Evolutionary conservation across 2,329 filamentous ascomycete species (phyloP).

Genomic region (Capronia coronata): DNA sequence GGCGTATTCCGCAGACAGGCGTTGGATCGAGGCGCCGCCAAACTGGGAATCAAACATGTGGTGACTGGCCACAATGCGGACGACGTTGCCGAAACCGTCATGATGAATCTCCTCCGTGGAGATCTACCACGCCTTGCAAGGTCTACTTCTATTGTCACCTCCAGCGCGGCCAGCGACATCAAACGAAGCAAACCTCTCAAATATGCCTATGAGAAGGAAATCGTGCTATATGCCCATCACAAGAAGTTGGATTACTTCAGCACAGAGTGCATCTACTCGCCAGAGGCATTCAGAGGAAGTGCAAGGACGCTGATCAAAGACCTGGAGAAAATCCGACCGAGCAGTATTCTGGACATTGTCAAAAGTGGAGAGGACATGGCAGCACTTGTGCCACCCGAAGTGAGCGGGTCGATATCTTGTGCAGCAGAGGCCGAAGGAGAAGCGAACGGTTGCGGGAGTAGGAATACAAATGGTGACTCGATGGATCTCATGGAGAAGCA

Average conservation of each 20-base stretch:
- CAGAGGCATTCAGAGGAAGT: constrained; percentile 90
- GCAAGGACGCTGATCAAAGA: constrained; percentile 91
- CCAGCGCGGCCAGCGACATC: constrained; percentile 70
- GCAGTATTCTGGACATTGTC: constrained; percentile 91
- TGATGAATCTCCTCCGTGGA: constrained; percentile 92
- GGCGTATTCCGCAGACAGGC: constrained; percentile 93
- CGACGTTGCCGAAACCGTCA: constrained; percentile 90
- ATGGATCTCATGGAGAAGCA: constrained; percentile 76
- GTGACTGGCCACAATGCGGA: constrained; percentile 98
- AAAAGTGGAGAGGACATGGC: constrained; percentile 96
- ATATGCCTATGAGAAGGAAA: constrained; percentile 98
- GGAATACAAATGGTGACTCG: constrained; percentile 62
- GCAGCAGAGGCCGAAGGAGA: constrained; percentile 33
- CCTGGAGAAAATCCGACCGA: constrained; percentile 83
- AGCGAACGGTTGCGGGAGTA: constrained; percentile 67
- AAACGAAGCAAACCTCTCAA: constrained; percentile 95
- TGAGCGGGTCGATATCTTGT: constrained; percentile 37
- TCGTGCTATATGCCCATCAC: constrained; percentile 94
- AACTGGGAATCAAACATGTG: constrained; percentile 81
- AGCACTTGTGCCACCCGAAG: constrained; percentile 63
- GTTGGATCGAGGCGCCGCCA: constrained; percentile 82
- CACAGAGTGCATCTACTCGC: constrained; percentile 97
- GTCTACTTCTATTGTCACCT: constrained; percentile 84
- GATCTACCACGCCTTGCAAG: constrained; percentile 81
- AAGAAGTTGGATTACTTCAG: constrained; percentile 97